Base-by-base conservation (phyloP, 805 yeast genomes). In the Kazachstania africana region DNA sequence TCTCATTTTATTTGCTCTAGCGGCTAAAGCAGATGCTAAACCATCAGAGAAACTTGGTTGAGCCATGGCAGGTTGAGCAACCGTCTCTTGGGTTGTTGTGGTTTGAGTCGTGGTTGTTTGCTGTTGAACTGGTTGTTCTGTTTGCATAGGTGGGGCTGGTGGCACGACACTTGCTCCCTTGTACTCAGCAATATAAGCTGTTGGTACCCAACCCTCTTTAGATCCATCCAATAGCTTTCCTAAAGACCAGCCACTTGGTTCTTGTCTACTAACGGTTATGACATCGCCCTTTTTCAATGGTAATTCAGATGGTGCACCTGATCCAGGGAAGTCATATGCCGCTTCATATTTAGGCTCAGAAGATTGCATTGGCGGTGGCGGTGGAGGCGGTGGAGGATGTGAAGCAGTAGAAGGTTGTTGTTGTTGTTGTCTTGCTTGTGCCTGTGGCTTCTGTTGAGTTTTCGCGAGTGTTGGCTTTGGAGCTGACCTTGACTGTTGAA, bases 171-270 rank as follows among this genome's bases (percentile, higher is more conserved):
- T 27, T 1, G 46, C 42, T 10, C 52, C 55, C 0, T 62, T 56
- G 23, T 78, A 72, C 37, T 71, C 73, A 14, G 65, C 74, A 48
- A 88, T 73, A 52, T 87, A 91, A n/a, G 87, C 81, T 15, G 91
- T 78, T 10, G 99, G 99, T 9, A 91, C 88, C 98, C 98, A 91
- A 4, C 99, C 99, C 53, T 85, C 91, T 35, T 63, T 70, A 1
- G 77, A 50, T 25, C 81, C 91, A 47, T 79, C 87, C 38, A 78
- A 53, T 21, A 73, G 65, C 52, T 79, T 80, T 8, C 85, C 96
- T 36, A 91, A 65, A 45, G 94, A 88, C 99, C 99, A 91, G 12
- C 95, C 95, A 39, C 82, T 87, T 28, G 77, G 75, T 35, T 78
- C 82, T 40, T 78, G 74, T 48, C 70, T 77, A 3, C 75, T 60